These are phyloP conservation scores for Psilocybe cubensis DNA, from an alignment of 768 basidiomycete species.

Conservation along the genomic window DNA sequence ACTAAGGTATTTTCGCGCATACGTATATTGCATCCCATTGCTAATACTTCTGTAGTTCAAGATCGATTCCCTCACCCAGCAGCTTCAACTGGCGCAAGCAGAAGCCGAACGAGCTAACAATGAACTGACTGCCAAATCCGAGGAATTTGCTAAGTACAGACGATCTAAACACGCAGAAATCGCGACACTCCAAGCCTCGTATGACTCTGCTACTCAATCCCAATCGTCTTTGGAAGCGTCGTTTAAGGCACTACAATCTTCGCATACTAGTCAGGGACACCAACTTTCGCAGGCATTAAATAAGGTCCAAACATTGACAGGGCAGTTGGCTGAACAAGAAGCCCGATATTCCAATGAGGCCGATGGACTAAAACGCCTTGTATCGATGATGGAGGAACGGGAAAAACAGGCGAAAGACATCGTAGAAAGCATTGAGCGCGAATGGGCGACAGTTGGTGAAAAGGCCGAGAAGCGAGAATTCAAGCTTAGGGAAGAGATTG, in stretches of 20 bases:
- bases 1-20: constrained; percentile 54
- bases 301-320: constrained; percentile 74
- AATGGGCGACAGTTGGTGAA: constrained; percentile 77
- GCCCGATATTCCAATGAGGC: constrained; percentile 81
- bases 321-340: constrained; percentile 84
- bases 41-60: constrained; percentile 64
- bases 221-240: constrained; percentile 68
- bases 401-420: constrained; percentile 85
- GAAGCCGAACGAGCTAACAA: constrained; percentile 74
- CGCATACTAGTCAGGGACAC: constrained; percentile 70
- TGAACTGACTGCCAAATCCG: constrained; percentile 74
- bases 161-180: constrained; percentile 82
- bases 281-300: constrained; percentile 79
- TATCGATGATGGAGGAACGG: constrained; percentile 85
- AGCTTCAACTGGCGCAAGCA: constrained; percentile 74
- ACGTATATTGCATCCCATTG: neutral
- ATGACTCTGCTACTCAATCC: constrained; percentile 73
- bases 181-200: constrained; percentile 71
- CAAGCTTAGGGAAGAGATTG: constrained; percentile 67
- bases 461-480: constrained; percentile 71
- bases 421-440: constrained; percentile 80
- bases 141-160: constrained; percentile 84
- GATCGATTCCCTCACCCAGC: constrained; percentile 81
- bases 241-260: constrained; percentile 72
- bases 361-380: constrained; percentile 71